These are phyloP conservation scores for Neoascochyta sp. DNA, from an alignment of 2,329 filamentous ascomycete species.

Conservation along the genomic window DNA sequence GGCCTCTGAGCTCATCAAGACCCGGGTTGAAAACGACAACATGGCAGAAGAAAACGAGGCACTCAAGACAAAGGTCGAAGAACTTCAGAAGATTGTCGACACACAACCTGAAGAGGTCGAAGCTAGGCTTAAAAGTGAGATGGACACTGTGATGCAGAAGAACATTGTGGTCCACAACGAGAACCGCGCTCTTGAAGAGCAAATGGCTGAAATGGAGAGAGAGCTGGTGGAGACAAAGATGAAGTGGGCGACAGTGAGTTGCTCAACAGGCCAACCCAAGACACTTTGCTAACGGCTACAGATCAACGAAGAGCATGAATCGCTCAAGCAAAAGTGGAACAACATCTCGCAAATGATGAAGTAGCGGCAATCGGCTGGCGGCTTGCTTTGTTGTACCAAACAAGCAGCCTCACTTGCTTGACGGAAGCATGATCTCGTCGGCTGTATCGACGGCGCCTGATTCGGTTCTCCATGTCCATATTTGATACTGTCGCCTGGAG, in stretches of 20 bases:
- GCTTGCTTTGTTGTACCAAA: too few relatives aligned
- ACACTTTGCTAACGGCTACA: slow-evolving; percentile 32
- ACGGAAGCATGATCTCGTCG: too few relatives aligned
- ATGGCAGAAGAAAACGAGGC: slow-evolving; percentile 86
- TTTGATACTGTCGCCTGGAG: slow-evolving; percentile 11
- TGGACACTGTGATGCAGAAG: slow-evolving; percentile 86
- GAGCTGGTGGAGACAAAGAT: slow-evolving; percentile 91
- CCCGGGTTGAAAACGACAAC: slow-evolving; percentile 91
- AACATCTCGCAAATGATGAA: slow-evolving; percentile 47
- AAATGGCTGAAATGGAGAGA: slow-evolving; percentile 87
- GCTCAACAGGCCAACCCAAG: slow-evolving; percentile 41
- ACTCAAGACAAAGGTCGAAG: slow-evolving; percentile 76
- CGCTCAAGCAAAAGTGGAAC: slow-evolving; percentile 48
- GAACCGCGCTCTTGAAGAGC: slow-evolving; percentile 82
- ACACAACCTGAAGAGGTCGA: slow-evolving; percentile 88
- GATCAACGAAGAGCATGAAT: slow-evolving; percentile 49
- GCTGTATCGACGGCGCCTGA: too few relatives aligned
- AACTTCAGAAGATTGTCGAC: slow-evolving; percentile 82
- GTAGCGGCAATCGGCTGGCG: too few relatives aligned
- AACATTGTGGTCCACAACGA: slow-evolving; percentile 93
- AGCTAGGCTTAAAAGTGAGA: slow-evolving; percentile 72
- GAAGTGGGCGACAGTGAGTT: slow-evolving; percentile 85
- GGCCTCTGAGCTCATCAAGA: slow-evolving; percentile 84
- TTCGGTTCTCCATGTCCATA: slow-evolving; percentile 33
- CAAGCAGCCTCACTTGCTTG: too few relatives aligned